Percentiles rank a stretch among this genome's conserved stretches.
Evolutionary conservation across 1,284 basidiomycete genomes (phyloP).

Genomic region (Papiliotrema flavescens): DNA sequence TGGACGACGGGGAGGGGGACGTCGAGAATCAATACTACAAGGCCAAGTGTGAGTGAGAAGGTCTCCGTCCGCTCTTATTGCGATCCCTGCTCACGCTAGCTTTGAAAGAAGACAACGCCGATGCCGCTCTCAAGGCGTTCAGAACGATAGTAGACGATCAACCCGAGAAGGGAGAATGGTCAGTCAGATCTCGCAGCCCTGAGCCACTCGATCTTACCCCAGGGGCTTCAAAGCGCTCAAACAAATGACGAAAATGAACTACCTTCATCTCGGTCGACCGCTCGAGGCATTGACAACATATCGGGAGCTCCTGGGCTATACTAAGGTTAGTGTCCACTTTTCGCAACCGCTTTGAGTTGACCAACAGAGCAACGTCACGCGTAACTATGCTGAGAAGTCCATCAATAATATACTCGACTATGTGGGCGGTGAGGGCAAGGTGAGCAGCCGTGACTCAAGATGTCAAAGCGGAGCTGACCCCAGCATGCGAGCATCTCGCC

Average conservation of each 20-base stretch:
- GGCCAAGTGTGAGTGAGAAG: constrained; percentile 74
- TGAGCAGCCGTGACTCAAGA: constrained; percentile 44
- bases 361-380: constrained; percentile 38
- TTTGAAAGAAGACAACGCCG: constrained; percentile 86
- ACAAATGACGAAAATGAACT: constrained; percentile 94
- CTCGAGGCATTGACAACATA: constrained; percentile 84
- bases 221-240: constrained; percentile 99
- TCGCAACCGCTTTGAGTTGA: background rate
- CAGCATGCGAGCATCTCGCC: constrained; percentile 48
- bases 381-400: constrained; percentile 81
- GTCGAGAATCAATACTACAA: constrained; percentile 99
- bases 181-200: constrained; percentile 23
- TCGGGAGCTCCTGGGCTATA: constrained; percentile 79
- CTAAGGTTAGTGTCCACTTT: constrained; percentile 55
- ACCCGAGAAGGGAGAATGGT: constrained; percentile 90
- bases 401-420: constrained; percentile 99
- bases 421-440: constrained; percentile 79
- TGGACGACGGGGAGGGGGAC: constrained; percentile 70
- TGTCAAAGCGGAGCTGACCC: constrained; percentile 5
- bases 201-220: constrained; percentile 13
- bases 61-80: background rate
- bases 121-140: constrained; percentile 84
- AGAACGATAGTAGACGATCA: constrained; percentile 82
- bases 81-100: too few relatives aligned
- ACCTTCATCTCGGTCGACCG: constrained; percentile 71